Conservation (phyloP, 2,329 filamentous ascomycete species). For the Diplocarpon rosae region DNA sequence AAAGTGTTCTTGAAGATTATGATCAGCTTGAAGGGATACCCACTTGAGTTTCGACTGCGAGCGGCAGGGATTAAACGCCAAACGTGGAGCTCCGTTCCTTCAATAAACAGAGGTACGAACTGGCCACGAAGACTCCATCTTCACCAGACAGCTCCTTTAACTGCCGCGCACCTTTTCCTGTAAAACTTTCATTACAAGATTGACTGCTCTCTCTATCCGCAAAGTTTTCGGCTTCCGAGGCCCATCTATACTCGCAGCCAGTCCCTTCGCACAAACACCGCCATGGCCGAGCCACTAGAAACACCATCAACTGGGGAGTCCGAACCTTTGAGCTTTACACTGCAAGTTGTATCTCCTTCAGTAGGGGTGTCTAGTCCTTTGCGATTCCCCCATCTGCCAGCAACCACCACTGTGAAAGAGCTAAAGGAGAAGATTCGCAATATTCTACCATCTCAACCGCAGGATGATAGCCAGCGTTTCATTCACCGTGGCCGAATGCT, state of each 20-base stretch:
- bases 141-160: too few species aligned
- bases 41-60: too few species aligned
- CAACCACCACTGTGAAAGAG: conserved; percentile 42
- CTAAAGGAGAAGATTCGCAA: conserved; percentile 49
- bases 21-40: too few species aligned
- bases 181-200: too few species aligned
- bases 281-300: conserved; percentile 17
- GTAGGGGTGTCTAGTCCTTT: conserved; percentile 40
- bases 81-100: too few species aligned
- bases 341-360: conserved; percentile 50
- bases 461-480: conserved; percentile 45
- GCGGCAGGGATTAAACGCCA: too few species aligned
- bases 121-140: too few species aligned
- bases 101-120: too few species aligned
- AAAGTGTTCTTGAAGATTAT: too few species aligned
- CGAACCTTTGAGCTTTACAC: conserved; percentile 34
- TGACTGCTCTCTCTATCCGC: too few species aligned
- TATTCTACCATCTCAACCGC: conserved; percentile 36
- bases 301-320: conserved; percentile 14
- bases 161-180: too few species aligned
- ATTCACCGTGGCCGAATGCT: conserved; percentile 50
- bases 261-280: background rate
- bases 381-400: conserved; percentile 37
- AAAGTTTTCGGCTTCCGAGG: too few species aligned
- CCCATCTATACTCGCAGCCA: background rate